Percentiles rank a stretch among this genome's conserved stretches.
Evolutionary conservation across 371 early-diverging fungal species (phyloP).

Genomic region (Mortierella sp.): DNA sequence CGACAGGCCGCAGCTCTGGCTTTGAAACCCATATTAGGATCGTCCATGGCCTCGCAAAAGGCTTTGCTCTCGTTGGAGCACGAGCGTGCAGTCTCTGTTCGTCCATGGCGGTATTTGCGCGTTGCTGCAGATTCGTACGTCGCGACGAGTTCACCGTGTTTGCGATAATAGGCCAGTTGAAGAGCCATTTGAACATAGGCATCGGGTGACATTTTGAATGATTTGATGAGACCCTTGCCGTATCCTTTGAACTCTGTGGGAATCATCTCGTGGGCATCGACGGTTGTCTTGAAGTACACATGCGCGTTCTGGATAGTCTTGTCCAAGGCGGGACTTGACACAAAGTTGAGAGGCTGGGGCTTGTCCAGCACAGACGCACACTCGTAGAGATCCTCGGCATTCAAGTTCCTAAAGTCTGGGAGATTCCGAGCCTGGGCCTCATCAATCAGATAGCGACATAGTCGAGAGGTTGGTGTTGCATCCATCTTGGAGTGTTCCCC

Average conservation of each 20-base stretch:
- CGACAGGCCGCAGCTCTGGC: slow-evolving; percentile 74
- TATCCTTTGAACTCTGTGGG: slow-evolving; percentile 84
- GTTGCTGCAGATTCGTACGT: slow-evolving; percentile 94
- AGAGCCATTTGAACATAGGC: slow-evolving; percentile 95
- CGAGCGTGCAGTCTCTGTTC: slow-evolving; percentile 92
- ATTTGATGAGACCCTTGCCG: slow-evolving; percentile 92
- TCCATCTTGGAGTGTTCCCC: slow-evolving; percentile 98
- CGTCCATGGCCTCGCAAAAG: slow-evolving; percentile 87
- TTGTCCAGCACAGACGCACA: slow-evolving; percentile 51
- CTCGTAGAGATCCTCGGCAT: slow-evolving; percentile 43
- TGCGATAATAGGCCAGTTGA: slow-evolving; percentile 93
- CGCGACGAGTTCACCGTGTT: slow-evolving; percentile 78
- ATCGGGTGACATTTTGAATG: slow-evolving; percentile 88
- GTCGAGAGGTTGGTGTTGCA: slow-evolving; percentile 88
- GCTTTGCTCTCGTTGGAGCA: slow-evolving; percentile 79
- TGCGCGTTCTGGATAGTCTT: slow-evolving; percentile 39
- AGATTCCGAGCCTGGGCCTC: slow-evolving; percentile 33
- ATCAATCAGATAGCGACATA: slow-evolving; percentile 55
- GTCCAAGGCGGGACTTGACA: slow-evolving; percentile 25
- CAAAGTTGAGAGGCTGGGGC: slow-evolving; percentile 48
- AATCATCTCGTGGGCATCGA: slow-evolving; percentile 78
- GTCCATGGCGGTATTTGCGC: slow-evolving; percentile 88
- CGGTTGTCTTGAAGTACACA: slow-evolving; percentile 59
- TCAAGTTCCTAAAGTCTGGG: slow-evolving; percentile 34
- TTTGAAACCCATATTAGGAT: slow-evolving; percentile 58